phyloP scores from a whole-genome alignment of 129 eudicot species.

The Flaveria sonorensis region DNA sequence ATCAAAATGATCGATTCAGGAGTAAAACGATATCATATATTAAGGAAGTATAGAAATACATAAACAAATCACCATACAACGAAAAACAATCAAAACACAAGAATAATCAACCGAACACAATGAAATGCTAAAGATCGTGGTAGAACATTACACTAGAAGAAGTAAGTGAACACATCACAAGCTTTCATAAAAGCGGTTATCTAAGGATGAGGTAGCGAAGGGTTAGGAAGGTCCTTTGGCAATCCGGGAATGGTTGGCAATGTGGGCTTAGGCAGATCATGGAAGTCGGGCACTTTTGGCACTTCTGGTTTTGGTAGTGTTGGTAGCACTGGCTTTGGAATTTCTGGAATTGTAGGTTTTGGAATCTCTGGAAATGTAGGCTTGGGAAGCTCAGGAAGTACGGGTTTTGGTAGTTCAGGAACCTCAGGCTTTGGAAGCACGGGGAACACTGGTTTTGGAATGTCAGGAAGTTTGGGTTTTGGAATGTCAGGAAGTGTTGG shows the following conservation, averaged over 20 bases:
- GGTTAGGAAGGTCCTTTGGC: slow-evolving; percentile 36
- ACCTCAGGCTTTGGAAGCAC: slow-evolving; percentile 20
- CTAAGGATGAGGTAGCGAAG: slow-evolving; percentile 32
- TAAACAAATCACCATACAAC: not conserved
- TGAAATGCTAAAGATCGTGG: not conserved
- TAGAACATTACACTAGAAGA: not conserved
- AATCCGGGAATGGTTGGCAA: slow-evolving; percentile 34
- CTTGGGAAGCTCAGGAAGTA: slow-evolving; percentile 31
- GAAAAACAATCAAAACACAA: not conserved
- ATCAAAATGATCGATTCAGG: not conserved
- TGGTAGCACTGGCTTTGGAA: slow-evolving; percentile 32
- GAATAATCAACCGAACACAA: not conserved
- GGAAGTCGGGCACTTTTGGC: slow-evolving; percentile 25
- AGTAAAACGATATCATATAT: not conserved
- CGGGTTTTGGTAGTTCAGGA: not conserved
- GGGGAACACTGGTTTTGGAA: slow-evolving; percentile 25
- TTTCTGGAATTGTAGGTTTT: slow-evolving; percentile 21
- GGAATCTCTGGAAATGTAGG: slow-evolving; percentile 23
- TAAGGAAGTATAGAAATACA: slow-evolving; percentile 2
- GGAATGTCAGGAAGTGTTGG: slow-evolving; percentile 20
- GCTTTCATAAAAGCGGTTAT: not conserved
- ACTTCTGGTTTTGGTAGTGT: slow-evolving; percentile 36
- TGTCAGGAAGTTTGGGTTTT: slow-evolving; percentile 26
- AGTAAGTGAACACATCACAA: not conserved
- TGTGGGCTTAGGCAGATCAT: slow-evolving; percentile 8